Percentiles rank a stretch among this genome's conserved stretches.
Evolutionary conservation across 306 rosid species (phyloP).

Genomic region (cucumber (Cucumis sativus)): Cucumber_9930_V3 NC_026657.2:39996001-39996500

Average conservation of each 20-base stretch:
- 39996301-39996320: constrained; percentile 86
- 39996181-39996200: background rate
- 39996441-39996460: constrained; percentile 68
- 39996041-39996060: background rate
- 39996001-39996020: background rate
- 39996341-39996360: constrained; percentile 51
- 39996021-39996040: background rate
- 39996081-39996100: background rate
- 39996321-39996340: constrained; percentile 48
- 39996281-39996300: constrained; percentile 86
- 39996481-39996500: constrained; percentile 89
- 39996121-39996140: background rate
- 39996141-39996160: background rate
- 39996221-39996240: background rate
- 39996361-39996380: constrained; percentile 44
- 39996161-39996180: background rate
- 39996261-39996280: constrained; percentile 8
- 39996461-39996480: constrained; percentile 64
- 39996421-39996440: constrained; percentile 73
- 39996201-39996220: background rate
- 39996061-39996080: background rate
- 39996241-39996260: constrained; percentile 2
- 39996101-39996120: background rate
- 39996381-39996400: constrained; percentile 51
- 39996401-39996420: constrained; percentile 51